Evolutionary conservation across 2,329 filamentous ascomycete species (phyloP), one percentile per base, ranked within the genome.

Genomic region (Scolecobasidium constrictum): DNA sequence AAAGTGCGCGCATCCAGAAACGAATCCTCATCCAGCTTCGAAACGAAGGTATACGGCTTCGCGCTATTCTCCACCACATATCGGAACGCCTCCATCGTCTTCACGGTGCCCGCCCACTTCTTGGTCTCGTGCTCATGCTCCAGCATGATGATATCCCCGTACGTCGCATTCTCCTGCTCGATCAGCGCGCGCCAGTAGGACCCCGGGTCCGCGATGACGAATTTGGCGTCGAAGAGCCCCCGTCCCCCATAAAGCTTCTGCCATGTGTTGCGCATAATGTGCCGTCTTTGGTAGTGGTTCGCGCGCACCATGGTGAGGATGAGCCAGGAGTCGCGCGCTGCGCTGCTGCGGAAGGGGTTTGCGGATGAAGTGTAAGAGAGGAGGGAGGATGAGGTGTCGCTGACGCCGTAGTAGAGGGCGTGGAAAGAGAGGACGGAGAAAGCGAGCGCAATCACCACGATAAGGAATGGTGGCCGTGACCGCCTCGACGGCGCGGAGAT

Each of bases 1-100:
- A 61, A 59, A 0, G 47, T 55, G 15, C 52, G 51, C 1, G 56
- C 56, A 33, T 61, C 58, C 41, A 61, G 38, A 49, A 53, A 61
- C 13, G 56, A 40, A 42, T 60, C 58, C 1, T 56, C 58, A 28
- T 61, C 58, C 34, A 60, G 47, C 46, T 61, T 60, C 21, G 57
- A 54, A 15, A 61, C 52, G 26, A 55, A 60, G n/a, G 28, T 36
- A 19, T 31, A 42, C 4, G 19, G 31, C 21, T 38, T 38, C 3
- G 28, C 59, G 3, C 40, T 44, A 3, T 39, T 38, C 12, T 50
- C 46, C 7, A 48, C 43, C 3, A 42, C 34, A 53, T 53, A 56
- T 42, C 55, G 53, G 49, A 55, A 60, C 3, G 60, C 50, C 47
- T 60, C 58, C n/a, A 61, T 46, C 3, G 56, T 59, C 50, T 61